Evolutionary conservation across 306 rosid species (phyloP).

Genomic region (Vachellia pachyceras): DNA sequence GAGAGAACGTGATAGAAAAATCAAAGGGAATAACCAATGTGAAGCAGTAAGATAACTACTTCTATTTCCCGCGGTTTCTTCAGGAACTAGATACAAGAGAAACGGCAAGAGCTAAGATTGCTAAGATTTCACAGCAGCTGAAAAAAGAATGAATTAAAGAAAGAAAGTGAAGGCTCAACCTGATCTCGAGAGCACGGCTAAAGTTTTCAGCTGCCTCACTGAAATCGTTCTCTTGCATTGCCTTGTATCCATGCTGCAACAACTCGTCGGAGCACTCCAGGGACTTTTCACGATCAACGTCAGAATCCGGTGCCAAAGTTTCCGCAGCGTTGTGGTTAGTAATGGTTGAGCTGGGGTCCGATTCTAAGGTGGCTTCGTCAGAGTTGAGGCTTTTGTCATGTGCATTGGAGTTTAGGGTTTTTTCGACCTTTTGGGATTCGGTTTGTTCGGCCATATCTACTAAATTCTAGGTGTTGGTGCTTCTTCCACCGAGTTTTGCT

Average conservation of each 20-base stretch:
- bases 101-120: neutral
- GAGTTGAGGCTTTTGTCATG: constrained; percentile 46
- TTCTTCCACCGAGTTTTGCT: constrained; percentile 57
- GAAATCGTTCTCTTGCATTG: constrained; percentile 72
- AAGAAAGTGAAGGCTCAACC: constrained; percentile 52
- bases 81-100: neutral
- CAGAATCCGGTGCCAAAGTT: constrained; percentile 51
- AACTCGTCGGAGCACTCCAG: constrained; percentile 65
- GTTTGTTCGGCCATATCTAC: constrained; percentile 41
- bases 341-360: constrained; percentile 50
- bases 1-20: neutral
- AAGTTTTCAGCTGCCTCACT: constrained; percentile 80
- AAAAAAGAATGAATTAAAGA: neutral
- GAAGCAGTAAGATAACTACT: constrained; percentile 13
- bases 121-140: neutral
- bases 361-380: constrained; percentile 47
- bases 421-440: constrained; percentile 32
- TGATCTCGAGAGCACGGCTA: constrained; percentile 95
- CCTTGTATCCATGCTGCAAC: constrained; percentile 70
- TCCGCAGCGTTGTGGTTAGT: constrained; percentile 45
- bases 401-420: constrained; percentile 44
- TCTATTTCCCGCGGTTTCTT: neutral
- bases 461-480: constrained; percentile 57
- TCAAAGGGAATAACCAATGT: neutral
- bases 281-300: constrained; percentile 52